phyloP scores from a whole-genome alignment of 768 basidiomycete genomes.

The Steccherinum ochraceum region DNA sequence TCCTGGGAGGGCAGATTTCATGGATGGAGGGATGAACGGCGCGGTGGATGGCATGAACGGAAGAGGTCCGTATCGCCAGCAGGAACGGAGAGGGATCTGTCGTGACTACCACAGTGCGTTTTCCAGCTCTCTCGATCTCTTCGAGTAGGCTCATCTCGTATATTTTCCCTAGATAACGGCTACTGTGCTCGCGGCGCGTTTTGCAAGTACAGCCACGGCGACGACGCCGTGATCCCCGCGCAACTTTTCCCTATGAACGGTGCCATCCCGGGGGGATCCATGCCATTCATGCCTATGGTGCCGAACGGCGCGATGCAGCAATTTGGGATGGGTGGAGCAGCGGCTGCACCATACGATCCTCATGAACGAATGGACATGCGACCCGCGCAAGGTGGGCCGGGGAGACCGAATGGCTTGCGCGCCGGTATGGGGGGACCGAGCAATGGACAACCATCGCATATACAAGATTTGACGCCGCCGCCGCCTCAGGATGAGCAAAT shows the following conservation, averaged over 20 bases:
- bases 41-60: constrained; percentile 32
- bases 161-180: constrained; percentile 60
- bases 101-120: constrained; percentile 89
- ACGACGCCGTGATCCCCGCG: constrained; percentile 75
- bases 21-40: constrained; percentile 21
- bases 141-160: constrained; percentile 1
- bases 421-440: constrained; percentile 17
- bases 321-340: constrained; percentile 39
- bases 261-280: constrained; percentile 30
- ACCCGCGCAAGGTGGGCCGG: constrained; percentile 29
- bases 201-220: constrained; percentile 92
- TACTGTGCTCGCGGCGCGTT: constrained; percentile 84
- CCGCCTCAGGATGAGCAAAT: constrained; percentile 28
- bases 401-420: constrained; percentile 37
- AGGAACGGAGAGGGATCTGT: constrained; percentile 75
- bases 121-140: background rate
- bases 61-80: constrained; percentile 58
- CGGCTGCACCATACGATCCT: constrained; percentile 60
- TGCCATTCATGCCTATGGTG: constrained; percentile 74
- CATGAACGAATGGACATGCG: constrained; percentile 82
- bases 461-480: constrained; percentile 74
- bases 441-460: constrained; percentile 51
- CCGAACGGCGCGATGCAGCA: constrained; percentile 41
- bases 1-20: constrained; percentile 19
- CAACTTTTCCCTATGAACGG: constrained; percentile 57